phyloP scores from a whole-genome alignment of 179 eudicot genomes.

The Amaranthus tricolor region DNA sequence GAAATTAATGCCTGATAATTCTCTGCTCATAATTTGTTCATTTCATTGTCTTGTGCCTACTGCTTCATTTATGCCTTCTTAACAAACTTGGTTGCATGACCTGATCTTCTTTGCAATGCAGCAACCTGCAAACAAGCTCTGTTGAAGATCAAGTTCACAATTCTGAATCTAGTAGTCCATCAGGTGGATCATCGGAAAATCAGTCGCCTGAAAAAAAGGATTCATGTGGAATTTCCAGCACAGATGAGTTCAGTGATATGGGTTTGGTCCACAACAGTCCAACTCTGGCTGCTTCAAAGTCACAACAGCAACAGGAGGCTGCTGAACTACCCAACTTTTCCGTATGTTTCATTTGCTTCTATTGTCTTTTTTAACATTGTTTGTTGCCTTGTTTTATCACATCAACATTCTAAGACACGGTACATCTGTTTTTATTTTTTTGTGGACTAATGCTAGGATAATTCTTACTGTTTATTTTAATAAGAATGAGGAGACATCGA shows the following conservation, averaged over 20 bases:
- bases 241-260: conserved; percentile 53
- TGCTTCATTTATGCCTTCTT: background rate
- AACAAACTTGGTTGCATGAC: background rate
- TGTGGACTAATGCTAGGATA: background rate
- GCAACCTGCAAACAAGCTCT: conserved; percentile 45
- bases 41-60: background rate
- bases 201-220: conserved; percentile 42
- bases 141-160: conserved; percentile 43
- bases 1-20: background rate
- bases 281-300: conserved; percentile 46
- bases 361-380: background rate
- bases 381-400: background rate
- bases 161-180: conserved; percentile 62
- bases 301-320: conserved; percentile 60
- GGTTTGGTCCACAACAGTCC: conserved; percentile 49
- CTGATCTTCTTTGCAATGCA: conserved; percentile 26
- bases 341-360: conserved; percentile 39
- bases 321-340: conserved; percentile 57
- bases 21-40: background rate
- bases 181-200: conserved; percentile 52
- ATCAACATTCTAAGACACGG: background rate
- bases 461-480: background rate
- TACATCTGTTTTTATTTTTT: background rate
- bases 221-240: conserved; percentile 36
- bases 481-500: no score